phyloP scores from a whole-genome alignment of 805 yeast species.

The Cyberlindnera petersonii region DNA sequence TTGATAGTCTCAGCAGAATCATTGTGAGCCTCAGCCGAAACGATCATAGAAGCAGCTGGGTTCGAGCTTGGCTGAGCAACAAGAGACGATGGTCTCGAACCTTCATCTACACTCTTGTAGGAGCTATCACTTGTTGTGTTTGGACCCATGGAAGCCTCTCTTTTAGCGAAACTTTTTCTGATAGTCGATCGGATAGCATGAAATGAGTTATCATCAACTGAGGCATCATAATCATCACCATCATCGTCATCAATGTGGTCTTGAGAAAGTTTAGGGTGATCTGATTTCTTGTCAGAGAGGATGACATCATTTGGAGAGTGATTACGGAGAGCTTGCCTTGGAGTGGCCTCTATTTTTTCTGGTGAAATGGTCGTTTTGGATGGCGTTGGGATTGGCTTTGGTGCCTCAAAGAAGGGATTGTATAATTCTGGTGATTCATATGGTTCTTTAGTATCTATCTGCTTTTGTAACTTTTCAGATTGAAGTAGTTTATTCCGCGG shows the following conservation, averaged over 20 bases:
- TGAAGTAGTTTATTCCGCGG: neutral
- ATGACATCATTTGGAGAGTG: neutral
- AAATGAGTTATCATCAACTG: slow-evolving; percentile 37
- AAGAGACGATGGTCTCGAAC: slow-evolving; percentile 14
- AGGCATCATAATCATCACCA: slow-evolving; percentile 17
- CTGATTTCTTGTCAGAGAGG: neutral
- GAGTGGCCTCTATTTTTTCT: neutral
- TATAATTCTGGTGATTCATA: neutral
- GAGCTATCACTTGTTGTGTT: slow-evolving; percentile 17
- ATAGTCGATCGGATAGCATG: slow-evolving; percentile 46
- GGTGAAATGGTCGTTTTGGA: neutral
- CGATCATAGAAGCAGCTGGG: slow-evolving; percentile 1
- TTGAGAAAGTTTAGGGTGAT: neutral
- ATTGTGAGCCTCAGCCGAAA: neutral
- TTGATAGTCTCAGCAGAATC: slow-evolving; percentile 19
- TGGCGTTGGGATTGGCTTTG: neutral
- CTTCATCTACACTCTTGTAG: slow-evolving; percentile 24
- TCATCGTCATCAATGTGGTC: slow-evolving; percentile 6
- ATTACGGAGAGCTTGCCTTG: slow-evolving; percentile 1
- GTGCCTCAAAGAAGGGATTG: slow-evolving; percentile 9
- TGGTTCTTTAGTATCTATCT: neutral
- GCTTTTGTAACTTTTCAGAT: neutral
- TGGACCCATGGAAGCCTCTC: slow-evolving; percentile 16
- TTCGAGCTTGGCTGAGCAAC: slow-evolving; percentile 16
- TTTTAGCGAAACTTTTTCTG: slow-evolving; percentile 41